Evolutionary conservation across 2,329 filamentous ascomycete genomes (phyloP).

Genomic region (Colletotrichum australisinense): DNA sequence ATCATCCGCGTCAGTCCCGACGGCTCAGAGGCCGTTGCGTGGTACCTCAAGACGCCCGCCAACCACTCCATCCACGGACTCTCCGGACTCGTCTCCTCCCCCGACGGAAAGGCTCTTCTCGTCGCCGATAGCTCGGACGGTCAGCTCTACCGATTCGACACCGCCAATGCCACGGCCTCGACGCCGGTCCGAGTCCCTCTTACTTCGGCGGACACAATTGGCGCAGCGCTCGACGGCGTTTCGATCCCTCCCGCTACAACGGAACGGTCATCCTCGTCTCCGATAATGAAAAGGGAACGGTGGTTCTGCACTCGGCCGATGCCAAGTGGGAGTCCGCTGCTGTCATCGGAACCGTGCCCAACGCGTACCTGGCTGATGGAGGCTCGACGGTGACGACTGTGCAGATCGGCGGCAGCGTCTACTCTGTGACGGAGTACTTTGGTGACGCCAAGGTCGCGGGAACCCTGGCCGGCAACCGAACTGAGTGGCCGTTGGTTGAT

Average conservation of each 20-base stretch:
- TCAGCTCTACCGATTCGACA: slow-evolving; percentile 49
- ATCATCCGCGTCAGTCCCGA: slow-evolving; percentile 47
- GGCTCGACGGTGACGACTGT: slow-evolving; percentile 15
- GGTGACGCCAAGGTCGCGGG: slow-evolving; percentile 14
- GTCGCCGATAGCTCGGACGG: slow-evolving; percentile 45
- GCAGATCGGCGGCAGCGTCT: slow-evolving; percentile 31
- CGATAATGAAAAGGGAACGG: slow-evolving; percentile 45
- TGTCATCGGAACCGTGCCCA: slow-evolving; percentile 46
- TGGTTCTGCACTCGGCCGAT: slow-evolving; percentile 51
- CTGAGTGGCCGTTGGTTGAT: slow-evolving; percentile 26
- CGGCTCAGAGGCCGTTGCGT: slow-evolving; percentile 42
- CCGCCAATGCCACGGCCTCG: slow-evolving; percentile 12
- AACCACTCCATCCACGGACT: slow-evolving; percentile 40
- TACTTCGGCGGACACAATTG: neutral
- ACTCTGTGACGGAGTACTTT: slow-evolving; percentile 28
- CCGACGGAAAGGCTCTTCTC: slow-evolving; percentile 41
- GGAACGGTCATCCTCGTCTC: slow-evolving; percentile 48
- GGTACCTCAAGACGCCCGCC: slow-evolving; percentile 45
- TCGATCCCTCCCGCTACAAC: slow-evolving; percentile 46
- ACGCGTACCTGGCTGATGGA: slow-evolving; percentile 18
- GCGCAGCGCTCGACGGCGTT: slow-evolving; percentile 42
- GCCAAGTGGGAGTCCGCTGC: slow-evolving; percentile 48
- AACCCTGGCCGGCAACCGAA: slow-evolving; percentile 29
- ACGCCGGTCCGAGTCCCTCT: slow-evolving; percentile 10
- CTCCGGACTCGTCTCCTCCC: slow-evolving; percentile 26